Conservation (phyloP, 352 stramenopile genomes). For the Globisporangium ultimum region DNA sequence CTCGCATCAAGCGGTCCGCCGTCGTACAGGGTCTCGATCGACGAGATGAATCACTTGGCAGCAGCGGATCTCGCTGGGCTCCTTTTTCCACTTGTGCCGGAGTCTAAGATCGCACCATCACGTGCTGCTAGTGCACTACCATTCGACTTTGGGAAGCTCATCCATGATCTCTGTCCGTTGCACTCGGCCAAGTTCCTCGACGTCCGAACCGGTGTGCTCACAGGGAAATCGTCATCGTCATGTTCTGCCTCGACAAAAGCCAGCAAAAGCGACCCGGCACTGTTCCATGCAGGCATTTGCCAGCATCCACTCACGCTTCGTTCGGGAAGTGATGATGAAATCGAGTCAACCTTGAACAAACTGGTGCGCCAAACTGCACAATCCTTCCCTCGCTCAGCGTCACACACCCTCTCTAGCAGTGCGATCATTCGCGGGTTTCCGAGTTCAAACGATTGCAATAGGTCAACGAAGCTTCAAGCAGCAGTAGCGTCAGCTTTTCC, state of each 20-base stretch:
- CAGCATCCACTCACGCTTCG: constrained; percentile 1
- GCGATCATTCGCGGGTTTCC: constrained; percentile 7
- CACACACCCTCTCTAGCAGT: constrained; percentile 3
- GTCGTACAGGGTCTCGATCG: constrained; percentile 33
- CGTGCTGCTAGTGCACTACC: constrained; percentile 11
- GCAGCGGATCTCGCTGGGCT: constrained; percentile 60
- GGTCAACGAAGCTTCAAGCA: constrained; percentile 2
- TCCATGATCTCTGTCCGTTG: constrained; percentile 64
- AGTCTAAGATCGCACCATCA: not conserved
- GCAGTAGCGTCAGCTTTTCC: constrained; percentile 9
- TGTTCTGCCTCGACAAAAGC: not conserved
- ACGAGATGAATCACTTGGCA: constrained; percentile 55
- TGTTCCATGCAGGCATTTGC: constrained; percentile 14
- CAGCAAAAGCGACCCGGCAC: not conserved
- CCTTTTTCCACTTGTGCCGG: constrained; percentile 34
- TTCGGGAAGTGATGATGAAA: not conserved
- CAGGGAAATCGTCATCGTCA: not conserved
- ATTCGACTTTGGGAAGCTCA: constrained; percentile 56
- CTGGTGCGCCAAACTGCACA: constrained; percentile 15
- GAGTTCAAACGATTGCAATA: not conserved
- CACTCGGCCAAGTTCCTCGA: constrained; percentile 54
- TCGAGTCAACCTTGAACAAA: not conserved
- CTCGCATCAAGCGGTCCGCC: not conserved
- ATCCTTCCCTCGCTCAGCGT: constrained; percentile 10
- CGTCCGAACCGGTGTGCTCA: constrained; percentile 26